Conservation (phyloP, 148 eudicot species). For the Pharnaceum exiguum region DNA sequence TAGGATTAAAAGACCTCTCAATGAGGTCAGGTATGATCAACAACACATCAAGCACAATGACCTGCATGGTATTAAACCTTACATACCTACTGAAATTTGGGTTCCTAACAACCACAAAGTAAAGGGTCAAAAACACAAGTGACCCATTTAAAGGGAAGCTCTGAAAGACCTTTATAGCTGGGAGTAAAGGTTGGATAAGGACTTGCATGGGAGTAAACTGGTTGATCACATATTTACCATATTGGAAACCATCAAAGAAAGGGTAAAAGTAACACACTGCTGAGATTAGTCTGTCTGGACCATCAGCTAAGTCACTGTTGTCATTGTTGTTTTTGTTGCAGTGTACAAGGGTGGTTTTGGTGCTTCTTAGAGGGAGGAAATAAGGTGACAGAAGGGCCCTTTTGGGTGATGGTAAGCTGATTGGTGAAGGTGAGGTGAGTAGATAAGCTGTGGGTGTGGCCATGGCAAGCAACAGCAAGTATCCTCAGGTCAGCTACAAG, state of each 20-base stretch:
- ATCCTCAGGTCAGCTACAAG: no score
- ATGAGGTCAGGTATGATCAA: conserved; percentile 85
- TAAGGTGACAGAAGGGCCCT: conserved; percentile 9
- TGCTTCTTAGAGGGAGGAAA: conserved; percentile 10
- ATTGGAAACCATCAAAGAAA: conserved; percentile 85
- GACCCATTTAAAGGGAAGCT: conserved; percentile 86
- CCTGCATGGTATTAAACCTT: conserved; percentile 95
- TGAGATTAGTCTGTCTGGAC: conserved; percentile 82
- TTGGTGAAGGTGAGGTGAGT: conserved; percentile 28
- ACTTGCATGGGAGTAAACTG: conserved; percentile 71
- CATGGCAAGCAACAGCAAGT: conserved; percentile 19
- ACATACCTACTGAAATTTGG: conserved; percentile 81
- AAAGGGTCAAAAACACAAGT: conserved; percentile 68
- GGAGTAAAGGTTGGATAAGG: conserved; percentile 64
- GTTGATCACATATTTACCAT: conserved; percentile 67
- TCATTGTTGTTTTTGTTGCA: conserved; percentile 46
- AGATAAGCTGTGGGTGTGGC: conserved; percentile 38
- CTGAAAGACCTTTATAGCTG: conserved; percentile 73
- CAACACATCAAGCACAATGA: conserved; percentile 76
- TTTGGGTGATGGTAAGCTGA: conserved; percentile 14
- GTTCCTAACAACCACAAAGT: conserved; percentile 80
- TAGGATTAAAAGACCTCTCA: conserved; percentile 61
- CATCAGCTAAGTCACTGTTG: conserved; percentile 38
- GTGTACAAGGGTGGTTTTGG: conserved; percentile 23
- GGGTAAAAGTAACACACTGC: conserved; percentile 88